Percentiles rank a stretch among this genome's conserved stretches.
Conservation (phyloP, 495 filamentous ascomycete species). For the Trichocladium uniseriatum region DNA sequence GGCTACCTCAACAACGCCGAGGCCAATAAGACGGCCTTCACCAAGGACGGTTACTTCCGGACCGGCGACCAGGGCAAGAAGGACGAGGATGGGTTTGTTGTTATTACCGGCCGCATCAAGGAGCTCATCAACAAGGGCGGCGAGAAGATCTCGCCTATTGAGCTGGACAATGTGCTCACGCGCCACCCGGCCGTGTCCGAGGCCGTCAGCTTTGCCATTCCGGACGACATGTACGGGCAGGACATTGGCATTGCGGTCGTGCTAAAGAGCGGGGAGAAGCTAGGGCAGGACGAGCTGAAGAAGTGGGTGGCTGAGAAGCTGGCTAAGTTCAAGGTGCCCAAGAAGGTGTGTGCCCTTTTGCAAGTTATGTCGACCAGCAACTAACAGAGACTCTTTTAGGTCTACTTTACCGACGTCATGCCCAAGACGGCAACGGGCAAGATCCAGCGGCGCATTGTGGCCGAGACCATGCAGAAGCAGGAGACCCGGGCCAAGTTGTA, state of each 20-base stretch:
- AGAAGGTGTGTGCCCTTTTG: conserved; percentile 45
- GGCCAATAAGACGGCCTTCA: conserved; percentile 61
- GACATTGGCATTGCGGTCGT: conserved; percentile 72
- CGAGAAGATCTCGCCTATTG: conserved; percentile 76
- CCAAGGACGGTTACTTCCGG: conserved; percentile 58
- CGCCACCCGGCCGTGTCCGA: conserved; percentile 60
- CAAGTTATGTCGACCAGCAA: neutral
- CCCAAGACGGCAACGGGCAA: conserved; percentile 89
- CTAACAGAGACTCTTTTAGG: conserved; percentile 27
- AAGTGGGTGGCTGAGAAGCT: conserved; percentile 55
- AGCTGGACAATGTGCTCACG: conserved; percentile 69
- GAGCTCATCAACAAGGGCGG: conserved; percentile 79
- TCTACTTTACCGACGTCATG: conserved; percentile 72
- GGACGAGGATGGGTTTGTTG: conserved; percentile 63
- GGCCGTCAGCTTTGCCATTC: conserved; percentile 72
- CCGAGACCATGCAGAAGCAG: conserved; percentile 63
- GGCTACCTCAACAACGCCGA: conserved; percentile 74
- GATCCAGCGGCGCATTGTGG: conserved; percentile 71
- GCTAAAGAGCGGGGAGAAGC: conserved; percentile 48
- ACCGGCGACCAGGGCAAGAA: conserved; percentile 75
- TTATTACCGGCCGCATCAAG: conserved; percentile 74
- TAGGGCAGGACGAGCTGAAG: conserved; percentile 51
- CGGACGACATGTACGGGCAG: conserved; percentile 70
- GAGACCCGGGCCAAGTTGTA: conserved; percentile 37
- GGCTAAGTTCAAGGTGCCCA: conserved; percentile 79